Conservation (phyloP, 2,329 filamentous ascomycete genomes). For the Chlorencoelia australis region DNA sequence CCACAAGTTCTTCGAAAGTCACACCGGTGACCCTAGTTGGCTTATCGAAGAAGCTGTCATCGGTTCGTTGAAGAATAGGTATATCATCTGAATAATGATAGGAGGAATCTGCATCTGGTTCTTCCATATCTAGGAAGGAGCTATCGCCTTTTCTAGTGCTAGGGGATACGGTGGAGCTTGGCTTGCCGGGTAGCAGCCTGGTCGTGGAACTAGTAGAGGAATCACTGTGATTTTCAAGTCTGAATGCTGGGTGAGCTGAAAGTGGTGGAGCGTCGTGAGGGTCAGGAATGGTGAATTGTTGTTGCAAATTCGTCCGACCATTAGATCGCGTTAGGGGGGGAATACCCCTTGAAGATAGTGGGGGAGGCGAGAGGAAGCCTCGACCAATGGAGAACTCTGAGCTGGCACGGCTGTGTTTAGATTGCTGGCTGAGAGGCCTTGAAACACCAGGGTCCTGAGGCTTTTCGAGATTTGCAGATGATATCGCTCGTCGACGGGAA, state of each 20-base stretch:
- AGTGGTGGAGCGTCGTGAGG: constrained; percentile 24
- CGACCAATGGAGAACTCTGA: constrained; percentile 57
- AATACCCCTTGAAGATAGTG: constrained; percentile 19
- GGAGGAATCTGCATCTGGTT: constrained; percentile 60
- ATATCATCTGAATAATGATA: constrained; percentile 57
- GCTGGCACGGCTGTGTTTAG: constrained; percentile 59
- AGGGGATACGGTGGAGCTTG: constrained; percentile 15
- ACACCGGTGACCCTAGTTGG: constrained; percentile 43
- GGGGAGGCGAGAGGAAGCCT: constrained; percentile 40
- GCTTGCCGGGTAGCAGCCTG: constrained; percentile 8
- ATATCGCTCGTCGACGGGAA: constrained; percentile 47
- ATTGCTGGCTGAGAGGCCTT: constrained; percentile 49
- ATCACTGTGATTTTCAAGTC: constrained; percentile 18
- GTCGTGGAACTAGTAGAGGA: constrained; percentile 12
- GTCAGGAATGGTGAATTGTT: constrained; percentile 22
- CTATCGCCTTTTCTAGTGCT: constrained; percentile 12
- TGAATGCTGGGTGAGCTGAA: constrained; percentile 25
- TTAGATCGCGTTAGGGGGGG: constrained; percentile 25
- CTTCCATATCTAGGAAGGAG: constrained; percentile 37
- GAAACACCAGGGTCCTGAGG: constrained; percentile 38
- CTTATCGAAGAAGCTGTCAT: constrained; percentile 49
- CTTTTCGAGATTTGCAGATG: constrained; percentile 50
- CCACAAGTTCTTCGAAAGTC: constrained; percentile 64
- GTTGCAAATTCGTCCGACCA: constrained; percentile 25
- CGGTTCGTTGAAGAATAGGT: constrained; percentile 55